A percentile compares a stretch with the other conserved stretches of the same genome.
These are phyloP conservation scores for Leccinum arenicola DNA, from an alignment of 768 basidiomycete species.

Conservation along the genomic window DNA sequence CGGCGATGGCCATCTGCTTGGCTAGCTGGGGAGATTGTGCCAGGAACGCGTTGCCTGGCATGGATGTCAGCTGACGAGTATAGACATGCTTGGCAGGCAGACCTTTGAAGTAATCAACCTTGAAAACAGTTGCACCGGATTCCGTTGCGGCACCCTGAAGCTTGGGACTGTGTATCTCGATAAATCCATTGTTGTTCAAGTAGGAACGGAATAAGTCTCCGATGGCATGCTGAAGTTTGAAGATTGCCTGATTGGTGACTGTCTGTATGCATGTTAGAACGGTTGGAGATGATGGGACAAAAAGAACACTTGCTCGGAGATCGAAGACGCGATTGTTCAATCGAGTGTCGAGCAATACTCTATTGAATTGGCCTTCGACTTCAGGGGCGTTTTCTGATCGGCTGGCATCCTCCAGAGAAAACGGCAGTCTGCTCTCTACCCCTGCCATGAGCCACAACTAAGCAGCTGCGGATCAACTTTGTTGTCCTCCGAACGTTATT, in stretches of 20 bases:
- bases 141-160: conserved; percentile 96
- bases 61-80: neutral
- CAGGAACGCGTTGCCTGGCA: conserved; percentile 81
- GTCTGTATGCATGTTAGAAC: conserved; percentile 51
- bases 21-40: conserved; percentile 97
- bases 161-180: conserved; percentile 97
- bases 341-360: conserved; percentile 88
- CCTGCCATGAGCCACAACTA: conserved; percentile 83
- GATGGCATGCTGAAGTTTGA: conserved; percentile 87
- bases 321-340: conserved; percentile 94
- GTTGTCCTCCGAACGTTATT: neutral
- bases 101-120: conserved; percentile 97
- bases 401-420: conserved; percentile 89
- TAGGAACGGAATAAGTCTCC: conserved; percentile 84
- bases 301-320: conserved; percentile 63
- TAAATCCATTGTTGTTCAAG: conserved; percentile 72
- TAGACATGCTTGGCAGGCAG: neutral
- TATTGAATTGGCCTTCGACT: conserved; percentile 62
- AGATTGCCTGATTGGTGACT: conserved; percentile 93
- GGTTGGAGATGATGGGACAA: neutral
- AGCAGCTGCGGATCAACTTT: neutral
- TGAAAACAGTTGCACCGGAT: conserved; percentile 95
- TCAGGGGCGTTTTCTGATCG: conserved; percentile 76
- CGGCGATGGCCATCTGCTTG: conserved; percentile 99
- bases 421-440: conserved; percentile 78